Evolutionary conservation across 495 filamentous ascomycete species (phyloP), one percentile per base, ranked within the genome.

Genomic region (Lentithecium fluviatile): DNA sequence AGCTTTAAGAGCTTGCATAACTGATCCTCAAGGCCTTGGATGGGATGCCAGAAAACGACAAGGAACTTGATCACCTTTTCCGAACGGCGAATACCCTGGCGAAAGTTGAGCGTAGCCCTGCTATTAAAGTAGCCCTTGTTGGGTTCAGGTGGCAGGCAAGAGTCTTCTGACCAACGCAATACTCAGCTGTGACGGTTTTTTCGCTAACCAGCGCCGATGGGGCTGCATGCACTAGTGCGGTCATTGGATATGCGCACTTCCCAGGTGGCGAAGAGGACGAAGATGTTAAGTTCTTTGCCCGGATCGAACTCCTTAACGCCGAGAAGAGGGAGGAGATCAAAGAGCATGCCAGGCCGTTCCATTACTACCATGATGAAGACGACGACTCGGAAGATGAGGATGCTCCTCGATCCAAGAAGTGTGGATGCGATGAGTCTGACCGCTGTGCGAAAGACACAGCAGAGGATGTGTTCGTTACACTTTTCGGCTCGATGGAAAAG

Each of bases 121-220:
- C 25, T 2, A 25, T 61, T 37, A 10, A 45, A 26, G 58, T 54
- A 6, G 58, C 49, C 2, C 19, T 61, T 2, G 47, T 19, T 26
- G 58, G 58, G 36, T n/a, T 48, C 58, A 61, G 47, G 58, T 2
- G 34, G 48, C 58, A 11, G 58, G 58, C 10, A 61, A 61, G 50
- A 46, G 37, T 42, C 37, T 24, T 2, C 23, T 54, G 10, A 10
- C 47, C 1, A 61, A 54, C 34, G 49, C 48, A 12, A 23, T 61
- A 24, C 24, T 61, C n/a, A 48, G 47, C 37, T 24, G n/a, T 12
- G 24, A 23, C 47, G 49, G 49, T 12, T 21, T 61, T n/a, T 2
- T 61, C 23, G 45, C n/a, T 47, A 11, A 38, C 58, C n/a, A 48
- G 48, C 19, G 45, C 48, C 2, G 58, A 54, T 25, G 58, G 58